These are phyloP conservation scores for Candida dubliniensis DNA, from an alignment of 1,139 yeast genomes.

Conservation along the genomic window DNA sequence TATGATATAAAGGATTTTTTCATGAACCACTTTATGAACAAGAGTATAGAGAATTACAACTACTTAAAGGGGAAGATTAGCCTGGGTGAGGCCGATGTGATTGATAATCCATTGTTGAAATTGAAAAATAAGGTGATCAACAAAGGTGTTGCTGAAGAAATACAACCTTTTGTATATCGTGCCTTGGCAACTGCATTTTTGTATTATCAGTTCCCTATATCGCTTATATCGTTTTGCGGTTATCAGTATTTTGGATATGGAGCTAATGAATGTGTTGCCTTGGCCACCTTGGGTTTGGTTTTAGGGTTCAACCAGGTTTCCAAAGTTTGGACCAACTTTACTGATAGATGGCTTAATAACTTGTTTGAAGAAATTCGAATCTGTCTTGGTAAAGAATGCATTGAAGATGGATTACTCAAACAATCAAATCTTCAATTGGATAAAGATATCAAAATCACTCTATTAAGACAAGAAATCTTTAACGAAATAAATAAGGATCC, in stretches of 20 bases:
- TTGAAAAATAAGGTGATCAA: conserved; percentile 33
- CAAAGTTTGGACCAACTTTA: conserved; percentile 36
- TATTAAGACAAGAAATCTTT: conserved; percentile 21
- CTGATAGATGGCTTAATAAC: conserved; percentile 27
- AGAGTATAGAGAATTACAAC: conserved; percentile 41
- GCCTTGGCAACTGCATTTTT: conserved; percentile 32
- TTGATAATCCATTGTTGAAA: conserved; percentile 32
- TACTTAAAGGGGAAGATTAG: conserved; percentile 40
- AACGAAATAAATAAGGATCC: conserved; percentile 14
- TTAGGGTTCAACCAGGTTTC: conserved; percentile 47
- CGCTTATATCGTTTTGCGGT: conserved; percentile 31
- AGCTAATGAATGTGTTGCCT: conserved; percentile 34
- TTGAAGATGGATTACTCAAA: conserved; percentile 39
- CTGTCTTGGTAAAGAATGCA: conserved; percentile 37
- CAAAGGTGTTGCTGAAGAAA: conserved; percentile 27
- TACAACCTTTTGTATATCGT: conserved; percentile 41
- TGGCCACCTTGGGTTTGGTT: conserved; percentile 42
- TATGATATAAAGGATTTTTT: conserved; percentile 45
- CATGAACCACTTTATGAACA: conserved; percentile 34
- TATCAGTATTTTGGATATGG: conserved; percentile 39
- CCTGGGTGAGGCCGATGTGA: conserved; percentile 15
- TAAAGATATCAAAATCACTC: conserved; percentile 21
- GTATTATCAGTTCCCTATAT: conserved; percentile 42
- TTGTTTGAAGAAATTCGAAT: conserved; percentile 39
- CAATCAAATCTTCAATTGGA: conserved; percentile 30